phyloP scores from a whole-genome alignment of 768 basidiomycete species.

The Mrakia hoshinonis region DNA sequence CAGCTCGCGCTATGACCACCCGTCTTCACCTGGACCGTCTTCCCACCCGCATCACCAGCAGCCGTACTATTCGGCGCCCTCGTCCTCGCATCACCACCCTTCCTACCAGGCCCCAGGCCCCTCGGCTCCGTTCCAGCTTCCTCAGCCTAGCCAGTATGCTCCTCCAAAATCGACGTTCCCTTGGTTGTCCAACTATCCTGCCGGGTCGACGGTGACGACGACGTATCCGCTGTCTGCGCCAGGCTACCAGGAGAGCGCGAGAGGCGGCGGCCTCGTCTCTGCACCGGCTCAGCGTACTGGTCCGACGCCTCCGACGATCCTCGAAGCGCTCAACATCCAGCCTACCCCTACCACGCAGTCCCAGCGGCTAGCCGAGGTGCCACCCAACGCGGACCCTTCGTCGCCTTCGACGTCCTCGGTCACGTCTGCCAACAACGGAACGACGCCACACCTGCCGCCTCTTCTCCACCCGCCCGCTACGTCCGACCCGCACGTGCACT shows the following conservation, averaged over 20 bases:
- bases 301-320: background rate
- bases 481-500: constrained; percentile 10
- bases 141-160: background rate
- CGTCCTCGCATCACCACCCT: background rate
- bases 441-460: background rate
- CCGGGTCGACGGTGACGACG: background rate
- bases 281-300: background rate
- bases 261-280: background rate
- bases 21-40: background rate
- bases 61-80: background rate
- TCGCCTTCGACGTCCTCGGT: background rate
- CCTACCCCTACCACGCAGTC: background rate
- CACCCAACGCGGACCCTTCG: background rate
- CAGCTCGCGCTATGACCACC: background rate
- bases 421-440: background rate
- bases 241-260: background rate
- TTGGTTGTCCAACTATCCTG: background rate
- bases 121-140: background rate
- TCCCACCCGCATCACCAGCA: background rate
- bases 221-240: background rate
- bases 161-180: background rate
- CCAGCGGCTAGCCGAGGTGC: background rate
- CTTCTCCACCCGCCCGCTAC: constrained; percentile 1
- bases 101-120: background rate
- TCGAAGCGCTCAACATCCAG: background rate